phyloP scores from a whole-genome alignment of 306 rosid genomes.

The Corylus avellana region DNA sequence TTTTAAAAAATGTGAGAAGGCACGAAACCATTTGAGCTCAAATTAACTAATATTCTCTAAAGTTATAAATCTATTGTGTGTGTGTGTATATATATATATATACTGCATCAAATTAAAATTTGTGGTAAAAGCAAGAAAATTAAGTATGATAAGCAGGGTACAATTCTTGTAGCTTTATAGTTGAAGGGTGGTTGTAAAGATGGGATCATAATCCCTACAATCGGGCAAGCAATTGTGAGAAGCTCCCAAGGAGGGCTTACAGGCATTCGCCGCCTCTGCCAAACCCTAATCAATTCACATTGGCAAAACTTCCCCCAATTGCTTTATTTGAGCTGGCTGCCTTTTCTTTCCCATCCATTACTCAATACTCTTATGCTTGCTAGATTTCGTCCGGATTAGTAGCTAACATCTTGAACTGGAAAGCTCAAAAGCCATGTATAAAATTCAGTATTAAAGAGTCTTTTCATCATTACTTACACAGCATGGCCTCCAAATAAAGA shows the following conservation, averaged over 20 bases:
- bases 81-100: no score
- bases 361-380: neutral
- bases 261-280: no score
- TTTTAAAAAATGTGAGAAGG: constrained; percentile 9
- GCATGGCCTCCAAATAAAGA: neutral
- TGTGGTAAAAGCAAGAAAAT: neutral
- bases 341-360: neutral
- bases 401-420: neutral
- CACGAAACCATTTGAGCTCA: constrained; percentile 14
- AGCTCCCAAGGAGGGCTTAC: no score
- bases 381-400: no score
- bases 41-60: neutral
- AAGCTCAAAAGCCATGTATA: neutral
- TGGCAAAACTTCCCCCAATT: neutral
- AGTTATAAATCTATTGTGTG: no score
- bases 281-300: no score
- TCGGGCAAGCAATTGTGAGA: no score
- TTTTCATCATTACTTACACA: neutral
- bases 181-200: neutral
- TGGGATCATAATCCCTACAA: no score
- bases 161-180: neutral
- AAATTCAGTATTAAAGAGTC: neutral
- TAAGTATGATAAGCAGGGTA: neutral
- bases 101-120: no score
- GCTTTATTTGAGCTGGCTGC: neutral